Evolutionary conservation across 2,329 filamentous ascomycete species (phyloP).

Genomic region (Cytospora schulzeri): DNA sequence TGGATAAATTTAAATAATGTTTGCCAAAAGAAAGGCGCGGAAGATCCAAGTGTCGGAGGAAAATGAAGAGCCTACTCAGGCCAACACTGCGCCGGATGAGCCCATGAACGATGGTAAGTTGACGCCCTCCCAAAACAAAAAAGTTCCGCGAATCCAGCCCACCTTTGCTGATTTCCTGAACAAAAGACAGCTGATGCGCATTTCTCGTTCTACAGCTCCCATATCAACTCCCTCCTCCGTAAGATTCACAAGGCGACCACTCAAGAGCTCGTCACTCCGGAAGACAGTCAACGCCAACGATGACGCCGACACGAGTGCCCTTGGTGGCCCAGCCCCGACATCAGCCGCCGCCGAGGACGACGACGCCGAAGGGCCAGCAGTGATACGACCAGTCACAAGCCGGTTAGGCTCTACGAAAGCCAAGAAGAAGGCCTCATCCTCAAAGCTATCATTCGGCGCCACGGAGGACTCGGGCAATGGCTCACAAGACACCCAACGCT

Average conservation of each 20-base stretch:
- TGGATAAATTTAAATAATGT: slow-evolving; percentile 44
- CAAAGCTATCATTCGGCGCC: slow-evolving; percentile 77
- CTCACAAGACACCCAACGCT: slow-evolving; percentile 49
- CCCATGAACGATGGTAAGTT: slow-evolving; percentile 44
- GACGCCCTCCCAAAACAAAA: background rate
- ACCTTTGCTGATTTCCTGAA: slow-evolving; percentile 31
- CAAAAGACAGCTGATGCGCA: slow-evolving; percentile 38
- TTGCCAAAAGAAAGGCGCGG: slow-evolving; percentile 69
- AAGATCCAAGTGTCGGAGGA: slow-evolving; percentile 74
- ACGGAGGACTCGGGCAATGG: slow-evolving; percentile 54
- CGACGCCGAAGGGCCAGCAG: slow-evolving; percentile 49
- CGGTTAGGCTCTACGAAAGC: slow-evolving; percentile 55
- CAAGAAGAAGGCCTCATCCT: slow-evolving; percentile 73
- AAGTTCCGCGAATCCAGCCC: slow-evolving; percentile 5
- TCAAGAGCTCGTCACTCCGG: slow-evolving; percentile 61
- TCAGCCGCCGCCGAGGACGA: slow-evolving; percentile 40
- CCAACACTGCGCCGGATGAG: slow-evolving; percentile 31
- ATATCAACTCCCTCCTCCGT: slow-evolving; percentile 41
- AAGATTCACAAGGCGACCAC: slow-evolving; percentile 53
- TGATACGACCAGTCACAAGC: slow-evolving; percentile 51
- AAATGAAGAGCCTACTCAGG: slow-evolving; percentile 51
- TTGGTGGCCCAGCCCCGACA: slow-evolving; percentile 26
- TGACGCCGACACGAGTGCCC: slow-evolving; percentile 33
- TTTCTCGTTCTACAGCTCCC: slow-evolving; percentile 30
- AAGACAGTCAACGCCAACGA: slow-evolving; percentile 55